Evolutionary conservation across 306 rosid genomes (phyloP), one percentile per base, ranked within the genome.

Genomic region (Erythrophleum fordii): DNA sequence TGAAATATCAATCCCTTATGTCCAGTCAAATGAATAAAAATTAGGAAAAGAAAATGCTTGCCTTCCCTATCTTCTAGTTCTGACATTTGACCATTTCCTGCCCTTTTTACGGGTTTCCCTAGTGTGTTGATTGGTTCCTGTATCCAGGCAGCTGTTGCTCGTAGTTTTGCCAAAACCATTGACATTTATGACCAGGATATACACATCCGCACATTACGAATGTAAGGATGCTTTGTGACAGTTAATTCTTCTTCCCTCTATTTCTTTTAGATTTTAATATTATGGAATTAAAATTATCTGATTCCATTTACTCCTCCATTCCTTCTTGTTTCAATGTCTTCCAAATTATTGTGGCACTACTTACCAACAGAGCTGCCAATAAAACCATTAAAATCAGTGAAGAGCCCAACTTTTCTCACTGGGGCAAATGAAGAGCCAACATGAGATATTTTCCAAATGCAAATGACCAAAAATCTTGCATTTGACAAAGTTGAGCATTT

Each of bases 161-260:
- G 87, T 74, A 87, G 90, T 88, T 90, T 92, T 52, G 84, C 91
- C 85, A 94, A 85, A 85, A 80, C 92, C 6, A 18, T 92, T 85
- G 98, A 94, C 80, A 77, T 94, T 81, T 94, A 86, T 89, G 98
- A 94, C 88, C 97, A 94, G 77, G 98, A 94, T 75, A 88, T 94
- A 66, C 97, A 90, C 77, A 80, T 92, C 61, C 93, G 87, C 81
- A 88, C 92, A 55, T 86, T 94, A 61, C 79, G 90, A 48, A 88
- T 91, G 97, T 94, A 92, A 92, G 97, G 80, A 65, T 59, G 60
- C 45, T 52, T 31, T 46, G 35, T 26, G 28, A 65, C 71, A 37
- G 56, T 76, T 51, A 6, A 60, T 17, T 72, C n/a, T 66, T 70
- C 67, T 70, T 79, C 3, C 34, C 13, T 51, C 14, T 66, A 1